Conservation (phyloP, 345 rosid genomes). For the Eucalyptus marginata region DNA sequence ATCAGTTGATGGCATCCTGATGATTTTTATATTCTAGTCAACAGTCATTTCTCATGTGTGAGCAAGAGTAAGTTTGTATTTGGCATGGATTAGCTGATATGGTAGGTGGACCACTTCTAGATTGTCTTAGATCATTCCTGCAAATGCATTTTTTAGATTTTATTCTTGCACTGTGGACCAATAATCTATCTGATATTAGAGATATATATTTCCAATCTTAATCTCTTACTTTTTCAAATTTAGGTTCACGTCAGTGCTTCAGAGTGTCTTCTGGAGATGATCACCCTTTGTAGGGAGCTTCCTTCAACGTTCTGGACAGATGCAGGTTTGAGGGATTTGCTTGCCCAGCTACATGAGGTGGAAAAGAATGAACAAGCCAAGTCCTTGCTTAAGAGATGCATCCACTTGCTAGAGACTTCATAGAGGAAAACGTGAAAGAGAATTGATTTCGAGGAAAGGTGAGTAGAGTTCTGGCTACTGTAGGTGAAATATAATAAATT, state of each 20-base stretch:
- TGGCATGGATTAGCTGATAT: neutral
- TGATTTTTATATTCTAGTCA: neutral
- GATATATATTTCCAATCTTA: neutral
- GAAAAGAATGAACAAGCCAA: slow-evolving; percentile 79
- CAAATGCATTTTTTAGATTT: neutral
- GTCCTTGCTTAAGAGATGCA: slow-evolving; percentile 49
- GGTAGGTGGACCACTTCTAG: neutral
- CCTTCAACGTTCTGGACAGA: slow-evolving; percentile 12
- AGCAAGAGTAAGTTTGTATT: neutral
- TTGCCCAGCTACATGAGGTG: slow-evolving; percentile 42
- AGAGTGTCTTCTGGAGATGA: slow-evolving; percentile 58
- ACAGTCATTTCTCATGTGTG: neutral
- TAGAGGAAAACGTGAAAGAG: neutral
- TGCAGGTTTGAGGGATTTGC: slow-evolving; percentile 30
- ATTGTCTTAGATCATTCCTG: neutral
- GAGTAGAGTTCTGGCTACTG: neutral
- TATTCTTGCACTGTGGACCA: neutral
- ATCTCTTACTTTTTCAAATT: neutral
- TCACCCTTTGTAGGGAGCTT: slow-evolving; percentile 20
- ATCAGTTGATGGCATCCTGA: neutral
- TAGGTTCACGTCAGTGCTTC: slow-evolving; percentile 83
- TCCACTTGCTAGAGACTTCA: slow-evolving; percentile 30
- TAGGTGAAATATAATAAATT: neutral
- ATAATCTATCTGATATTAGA: neutral
- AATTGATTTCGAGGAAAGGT: neutral